Base-by-base conservation (phyloP, 805 yeast genomes). In the Spencermartinsiella europaea region DNA sequence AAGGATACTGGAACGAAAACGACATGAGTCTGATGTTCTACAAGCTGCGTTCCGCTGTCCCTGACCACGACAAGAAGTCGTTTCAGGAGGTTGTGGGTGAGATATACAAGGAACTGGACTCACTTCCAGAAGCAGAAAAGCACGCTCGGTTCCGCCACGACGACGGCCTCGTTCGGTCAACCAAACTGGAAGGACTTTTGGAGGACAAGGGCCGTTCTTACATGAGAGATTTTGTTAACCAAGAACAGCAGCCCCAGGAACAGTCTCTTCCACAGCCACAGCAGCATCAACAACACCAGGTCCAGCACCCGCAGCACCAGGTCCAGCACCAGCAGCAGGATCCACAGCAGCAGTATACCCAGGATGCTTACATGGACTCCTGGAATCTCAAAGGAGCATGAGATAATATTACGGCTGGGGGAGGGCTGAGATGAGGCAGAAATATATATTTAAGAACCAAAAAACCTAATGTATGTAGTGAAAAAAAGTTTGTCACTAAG, bases 21-120 rank as follows among this genome's bases (percentile, higher is more conserved):
- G 93, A 85, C 63, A 72, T 84, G 50, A 72, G 73, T 50, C 69
- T 73, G 14, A 80, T 80, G 38, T 84, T 79, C 58, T 85, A 80
- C 46, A 75, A 74, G 50, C 71, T 83, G 77, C 74, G 76, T 55
- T 54, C 72, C 5, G 66, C 73, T 3, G 65, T 81, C 10, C 71
- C 77, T 44, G 83, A 78, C 46, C 64, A 61, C 55, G 71, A 70
- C 47, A 67, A 67, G 43, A 73, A 71, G 50, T 52, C 65, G 1
- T 62, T 66, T 44, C 50, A 57, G 12, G 69, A 68, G 38, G 39
- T 65, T 38, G 60, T 68, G 5, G 44, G 44, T 17, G 51, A 42
- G 16, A 41, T 42, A 4, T 15, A 16, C 34, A 27, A 35, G 12
- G 5, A 14, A 34, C n/a, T 34, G 20, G n/a, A 15, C 19, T 5